Base-by-base conservation (phyloP, 176 grass and related monocot species). In the Pontederia crassipes region DNA sequence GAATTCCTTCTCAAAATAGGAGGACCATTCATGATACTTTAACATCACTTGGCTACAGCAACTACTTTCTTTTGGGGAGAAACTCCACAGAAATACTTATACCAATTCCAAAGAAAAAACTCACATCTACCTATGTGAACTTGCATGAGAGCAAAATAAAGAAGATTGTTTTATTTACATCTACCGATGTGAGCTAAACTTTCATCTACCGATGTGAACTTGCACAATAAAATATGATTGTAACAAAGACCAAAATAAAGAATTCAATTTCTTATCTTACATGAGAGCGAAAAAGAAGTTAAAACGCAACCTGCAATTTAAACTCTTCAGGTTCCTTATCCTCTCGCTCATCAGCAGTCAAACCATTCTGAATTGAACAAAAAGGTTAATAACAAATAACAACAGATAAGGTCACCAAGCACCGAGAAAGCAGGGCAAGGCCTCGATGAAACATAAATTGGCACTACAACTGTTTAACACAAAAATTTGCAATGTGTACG, bases 301-400 rank as follows among this genome's bases (percentile, higher is more conserved):
- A 46, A 46, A 45, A 8, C 17, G 32, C 24, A 70, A 91, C 88
- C 83, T 86, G 80, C 66, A 97, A 62, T 55, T 86, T 88, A 52
- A 84, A 75, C 35, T 98, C 87, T 61, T 98, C 87, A 52, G 93
- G 76, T 81, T 98, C 93, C 60, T 76, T 85, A 79, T 73, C 62
- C 49, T 59, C 50, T 81, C 74, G 88, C 74, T 98, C 93, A 75
- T 81, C 71, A 65, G 79, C 68, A 59, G 81, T 85, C 67, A 82
- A 82, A 28, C 93, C 93, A 59, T 40, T 83, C 92, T 97, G 76
- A 77, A 62, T 85, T 68, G 48, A 11, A 58, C 54, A 66, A 66
- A 46, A 11, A 65, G 29, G 29, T 10, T n/a, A 55, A 64, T 40
- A 29, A 67, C 11, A 45, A 14, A 24, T 3, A 67, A 54, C 32